Evolutionary conservation across 768 basidiomycete genomes (phyloP).

Genomic region (Lactarius pseudohatsudake): DNA sequence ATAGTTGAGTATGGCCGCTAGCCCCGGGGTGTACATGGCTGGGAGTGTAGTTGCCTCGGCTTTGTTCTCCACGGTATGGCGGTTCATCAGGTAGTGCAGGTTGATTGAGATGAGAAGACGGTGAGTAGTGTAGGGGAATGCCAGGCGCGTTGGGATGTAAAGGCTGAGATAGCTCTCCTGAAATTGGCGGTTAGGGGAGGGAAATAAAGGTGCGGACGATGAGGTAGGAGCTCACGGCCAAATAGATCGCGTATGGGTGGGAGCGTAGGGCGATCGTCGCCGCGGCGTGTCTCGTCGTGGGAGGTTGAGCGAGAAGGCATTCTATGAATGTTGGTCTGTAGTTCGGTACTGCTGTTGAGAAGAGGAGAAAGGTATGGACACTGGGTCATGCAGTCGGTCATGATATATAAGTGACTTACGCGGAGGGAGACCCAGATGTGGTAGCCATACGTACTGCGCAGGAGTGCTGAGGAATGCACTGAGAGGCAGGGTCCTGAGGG

Average conservation of each 20-base stretch:
- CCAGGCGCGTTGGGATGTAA: slow-evolving; percentile 14
- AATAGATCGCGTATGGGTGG: slow-evolving; percentile 30
- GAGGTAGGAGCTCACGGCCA: slow-evolving; percentile 20
- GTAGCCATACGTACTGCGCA: slow-evolving; percentile 4
- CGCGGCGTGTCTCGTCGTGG: slow-evolving; percentile 24
- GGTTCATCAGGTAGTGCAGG: slow-evolving; percentile 13
- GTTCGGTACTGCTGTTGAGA: slow-evolving; percentile 8
- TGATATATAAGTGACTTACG: slow-evolving; percentile 23
- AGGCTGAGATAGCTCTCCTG: slow-evolving; percentile 29
- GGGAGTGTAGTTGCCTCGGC: slow-evolving; percentile 11
- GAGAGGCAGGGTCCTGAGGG: slow-evolving; percentile 4
- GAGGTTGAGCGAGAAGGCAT: slow-evolving; percentile 25
- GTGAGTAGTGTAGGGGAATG: slow-evolving; percentile 17
- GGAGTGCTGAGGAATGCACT: slow-evolving; percentile 3
- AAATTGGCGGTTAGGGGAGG: background rate
- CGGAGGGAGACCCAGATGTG: slow-evolving; percentile 14
- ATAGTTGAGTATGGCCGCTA: slow-evolving; percentile 15
- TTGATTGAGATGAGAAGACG: slow-evolving; percentile 22
- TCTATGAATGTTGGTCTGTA: slow-evolving; percentile 9
- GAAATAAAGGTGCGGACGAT: background rate
- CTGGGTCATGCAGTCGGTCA: background rate
- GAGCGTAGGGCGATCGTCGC: slow-evolving; percentile 29
- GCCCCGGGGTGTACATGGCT: slow-evolving; percentile 18
- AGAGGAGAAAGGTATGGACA: background rate
- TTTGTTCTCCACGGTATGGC: slow-evolving; percentile 18